A percentile compares a stretch with the other conserved stretches of the same genome.
These are phyloP conservation scores for Prunus mira DNA, from an alignment of 306 rosid species.

Conservation along the genomic window DNA sequence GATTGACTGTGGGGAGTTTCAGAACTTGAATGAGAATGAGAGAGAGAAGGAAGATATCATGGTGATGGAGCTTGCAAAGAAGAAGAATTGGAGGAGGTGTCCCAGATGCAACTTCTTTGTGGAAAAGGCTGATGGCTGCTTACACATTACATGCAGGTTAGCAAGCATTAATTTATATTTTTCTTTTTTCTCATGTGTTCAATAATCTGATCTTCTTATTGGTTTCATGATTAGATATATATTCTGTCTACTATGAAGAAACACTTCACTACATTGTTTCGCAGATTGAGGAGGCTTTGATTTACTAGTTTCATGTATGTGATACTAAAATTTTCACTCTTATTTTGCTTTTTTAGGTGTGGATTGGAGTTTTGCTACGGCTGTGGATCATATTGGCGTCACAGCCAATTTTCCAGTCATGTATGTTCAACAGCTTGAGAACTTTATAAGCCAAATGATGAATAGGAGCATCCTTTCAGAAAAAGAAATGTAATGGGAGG, in stretches of 20 bases:
- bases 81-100: constrained; percentile 50
- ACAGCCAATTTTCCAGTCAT: background rate
- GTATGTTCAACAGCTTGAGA: background rate
- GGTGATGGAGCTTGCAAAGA: constrained; percentile 46
- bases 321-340: background rate
- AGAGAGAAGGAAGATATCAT: constrained; percentile 40
- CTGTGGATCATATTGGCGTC: constrained; percentile 37
- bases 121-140: constrained; percentile 42
- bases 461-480: too few relatives aligned
- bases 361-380: constrained; percentile 38
- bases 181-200: too few relatives aligned
- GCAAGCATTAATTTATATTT: background rate
- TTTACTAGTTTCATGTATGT: too few relatives aligned
- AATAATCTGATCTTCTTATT: background rate
- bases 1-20: constrained; percentile 41
- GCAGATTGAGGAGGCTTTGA: too few relatives aligned
- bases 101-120: constrained; percentile 47
- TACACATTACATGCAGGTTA: constrained; percentile 56
- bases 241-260: too few relatives aligned
- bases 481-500: background rate
- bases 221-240: too few relatives aligned
- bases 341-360: constrained; percentile 29
- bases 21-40: constrained; percentile 14
- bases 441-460: too few relatives aligned
- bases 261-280: too few relatives aligned